Conservation (phyloP, 805 yeast species). For the Saturnispora serradocipensis region DNA sequence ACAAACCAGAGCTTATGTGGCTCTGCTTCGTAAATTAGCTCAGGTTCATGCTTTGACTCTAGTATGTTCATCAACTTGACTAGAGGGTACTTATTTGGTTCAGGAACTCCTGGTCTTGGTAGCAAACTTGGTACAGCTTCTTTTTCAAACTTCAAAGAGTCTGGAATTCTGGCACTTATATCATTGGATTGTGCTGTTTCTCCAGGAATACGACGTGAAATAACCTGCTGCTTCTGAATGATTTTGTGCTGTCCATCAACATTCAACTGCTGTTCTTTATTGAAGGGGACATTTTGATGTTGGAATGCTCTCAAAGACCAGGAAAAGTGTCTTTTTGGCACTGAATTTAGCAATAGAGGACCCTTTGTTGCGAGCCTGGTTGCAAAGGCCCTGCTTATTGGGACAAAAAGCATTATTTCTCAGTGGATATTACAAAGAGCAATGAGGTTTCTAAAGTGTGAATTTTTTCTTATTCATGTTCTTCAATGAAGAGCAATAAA, state of each 20-base stretch:
- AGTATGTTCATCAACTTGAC: conserved; percentile 53
- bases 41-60: conserved; percentile 47
- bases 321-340: neutral
- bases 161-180: conserved; percentile 51
- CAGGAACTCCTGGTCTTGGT: conserved; percentile 73
- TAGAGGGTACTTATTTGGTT: conserved; percentile 51
- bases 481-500: neutral
- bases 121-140: conserved; percentile 57
- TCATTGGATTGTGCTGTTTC: conserved; percentile 38
- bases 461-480: neutral
- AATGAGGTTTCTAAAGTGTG: neutral
- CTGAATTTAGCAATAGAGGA: neutral
- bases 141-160: conserved; percentile 49
- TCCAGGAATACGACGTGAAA: conserved; percentile 46
- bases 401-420: neutral
- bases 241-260: conserved; percentile 16
- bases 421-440: neutral
- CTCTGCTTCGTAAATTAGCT: conserved; percentile 73
- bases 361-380: neutral
- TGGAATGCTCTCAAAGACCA: neutral
- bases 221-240: conserved; percentile 24
- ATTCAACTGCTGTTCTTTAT: neutral
- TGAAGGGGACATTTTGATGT: neutral
- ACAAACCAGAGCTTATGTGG: conserved; percentile 72
- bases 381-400: neutral